These are phyloP conservation scores for Claviceps humidiphila DNA, from an alignment of 2,329 filamentous ascomycete species.

Conservation along the genomic window DNA sequence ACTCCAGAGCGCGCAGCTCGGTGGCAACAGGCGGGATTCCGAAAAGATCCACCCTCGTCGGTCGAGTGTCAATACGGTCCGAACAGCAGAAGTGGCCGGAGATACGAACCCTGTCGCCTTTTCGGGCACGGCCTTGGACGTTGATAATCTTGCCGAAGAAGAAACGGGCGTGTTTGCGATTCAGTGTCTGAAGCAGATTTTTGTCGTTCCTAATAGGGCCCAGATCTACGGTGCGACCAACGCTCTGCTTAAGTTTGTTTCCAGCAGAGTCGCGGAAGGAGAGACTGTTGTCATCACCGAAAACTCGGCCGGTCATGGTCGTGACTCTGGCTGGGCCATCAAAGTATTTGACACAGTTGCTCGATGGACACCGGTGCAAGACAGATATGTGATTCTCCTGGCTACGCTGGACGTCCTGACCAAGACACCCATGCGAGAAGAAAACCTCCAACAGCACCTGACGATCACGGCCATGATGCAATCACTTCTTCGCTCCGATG, in stretches of 20 bases:
- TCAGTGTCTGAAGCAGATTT: constrained; percentile 76
- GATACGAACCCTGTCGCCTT: constrained; percentile 58
- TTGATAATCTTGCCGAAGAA: constrained; percentile 80
- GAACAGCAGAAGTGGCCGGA: constrained; percentile 46
- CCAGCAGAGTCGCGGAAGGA: constrained; percentile 39
- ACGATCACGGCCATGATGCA: constrained; percentile 67
- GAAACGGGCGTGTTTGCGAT: constrained; percentile 75
- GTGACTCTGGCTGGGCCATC: constrained; percentile 61
- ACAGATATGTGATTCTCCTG: constrained; percentile 81
- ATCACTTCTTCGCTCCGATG: constrained; percentile 69
- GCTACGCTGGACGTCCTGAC: constrained; percentile 67
- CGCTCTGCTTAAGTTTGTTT: constrained; percentile 63
- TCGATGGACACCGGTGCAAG: constrained; percentile 84
- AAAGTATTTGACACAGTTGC: constrained; percentile 68
- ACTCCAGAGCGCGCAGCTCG: constrained; percentile 50
- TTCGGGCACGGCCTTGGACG: constrained; percentile 71
- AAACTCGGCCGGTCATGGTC: constrained; percentile 24
- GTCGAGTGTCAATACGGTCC: constrained; percentile 67
- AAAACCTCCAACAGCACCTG: constrained; percentile 59
- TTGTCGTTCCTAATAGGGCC: constrained; percentile 64
- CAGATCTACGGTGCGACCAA: constrained; percentile 69
- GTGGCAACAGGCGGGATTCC: constrained; percentile 51
- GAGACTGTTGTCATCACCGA: constrained; percentile 39
- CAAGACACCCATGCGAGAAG: constrained; percentile 53
- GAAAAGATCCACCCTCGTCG: constrained; percentile 53